A percentile compares a stretch with the other conserved stretches of the same genome.
Evolutionary conservation across 2,329 filamentous ascomycete species (phyloP).

Genomic region (Botryotinia convoluta): DNA sequence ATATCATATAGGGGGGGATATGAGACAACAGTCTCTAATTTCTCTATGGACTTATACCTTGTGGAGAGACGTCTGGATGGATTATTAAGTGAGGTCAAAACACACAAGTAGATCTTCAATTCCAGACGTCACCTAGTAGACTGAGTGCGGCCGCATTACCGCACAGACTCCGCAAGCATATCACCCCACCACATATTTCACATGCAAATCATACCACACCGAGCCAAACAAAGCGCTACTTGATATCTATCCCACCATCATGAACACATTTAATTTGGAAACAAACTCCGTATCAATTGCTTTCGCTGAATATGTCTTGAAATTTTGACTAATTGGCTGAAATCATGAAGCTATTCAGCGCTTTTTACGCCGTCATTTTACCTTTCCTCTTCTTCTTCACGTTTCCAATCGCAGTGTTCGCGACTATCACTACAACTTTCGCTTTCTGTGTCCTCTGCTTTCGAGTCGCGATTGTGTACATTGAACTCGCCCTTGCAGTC

Average conservation of each 20-base stretch:
- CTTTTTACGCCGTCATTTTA: constrained; percentile 55
- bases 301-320: not conserved
- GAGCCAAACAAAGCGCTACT: constrained; percentile 3
- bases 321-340: not conserved
- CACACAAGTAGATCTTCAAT: not conserved
- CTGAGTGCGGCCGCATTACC: constrained; percentile 5
- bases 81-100: constrained; percentile 9
- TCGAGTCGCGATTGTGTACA: constrained; percentile 59
- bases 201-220: constrained; percentile 4
- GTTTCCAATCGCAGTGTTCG: constrained; percentile 60
- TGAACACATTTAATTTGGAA: not conserved
- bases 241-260: not conserved
- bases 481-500: constrained; percentile 59
- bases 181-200: constrained; percentile 11
- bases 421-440: constrained; percentile 60
- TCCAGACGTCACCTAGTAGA: not conserved
- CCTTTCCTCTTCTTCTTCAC: constrained; percentile 63
- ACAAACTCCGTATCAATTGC: not conserved
- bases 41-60: not conserved
- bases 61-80: not conserved
- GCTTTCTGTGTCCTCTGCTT: constrained; percentile 61
- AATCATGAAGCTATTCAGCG: constrained; percentile 53
- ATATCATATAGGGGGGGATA: too few species aligned
- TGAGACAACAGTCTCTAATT: not conserved
- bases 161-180: not conserved